Evolutionary conservation across 495 filamentous ascomycete species (phyloP).

Genomic region (Talaromyces ruber): DNA sequence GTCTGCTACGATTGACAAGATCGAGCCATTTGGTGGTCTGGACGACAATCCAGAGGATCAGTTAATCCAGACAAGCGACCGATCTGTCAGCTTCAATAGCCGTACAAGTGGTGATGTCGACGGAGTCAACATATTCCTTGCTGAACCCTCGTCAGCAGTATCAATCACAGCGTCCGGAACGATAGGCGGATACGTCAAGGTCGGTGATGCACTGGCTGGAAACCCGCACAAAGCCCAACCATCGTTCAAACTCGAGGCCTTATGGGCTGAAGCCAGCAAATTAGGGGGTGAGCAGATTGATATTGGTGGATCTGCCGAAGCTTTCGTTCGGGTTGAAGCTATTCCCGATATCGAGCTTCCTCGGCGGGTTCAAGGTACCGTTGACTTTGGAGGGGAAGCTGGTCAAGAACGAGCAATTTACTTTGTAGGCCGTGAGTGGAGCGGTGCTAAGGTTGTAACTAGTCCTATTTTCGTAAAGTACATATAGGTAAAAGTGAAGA

Average conservation of each 20-base stretch:
- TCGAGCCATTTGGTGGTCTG: conserved; percentile 11
- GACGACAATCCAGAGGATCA: conserved; percentile 14
- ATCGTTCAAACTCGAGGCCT: conserved; percentile 10
- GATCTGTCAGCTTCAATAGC: conserved; percentile 11
- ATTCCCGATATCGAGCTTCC: conserved; percentile 13
- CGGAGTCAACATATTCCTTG: conserved; percentile 21
- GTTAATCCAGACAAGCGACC: neutral
- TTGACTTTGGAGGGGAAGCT: neutral
- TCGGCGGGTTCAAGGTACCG: conserved; percentile 10
- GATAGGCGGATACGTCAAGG: conserved; percentile 22
- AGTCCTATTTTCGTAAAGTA: conserved; percentile 11
- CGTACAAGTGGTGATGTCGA: conserved; percentile 19
- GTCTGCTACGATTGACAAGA: neutral
- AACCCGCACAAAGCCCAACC: conserved; percentile 20
- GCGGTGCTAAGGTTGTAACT: conserved; percentile 8
- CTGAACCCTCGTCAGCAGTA: conserved; percentile 1
- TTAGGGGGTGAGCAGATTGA: conserved; percentile 11
- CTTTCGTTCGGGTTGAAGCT: conserved; percentile 16
- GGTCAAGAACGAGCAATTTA: conserved; percentile 8
- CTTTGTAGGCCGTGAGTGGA: conserved; percentile 11
- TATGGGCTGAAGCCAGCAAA: conserved; percentile 10
- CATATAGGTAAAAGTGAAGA: neutral
- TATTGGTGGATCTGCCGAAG: conserved; percentile 15
- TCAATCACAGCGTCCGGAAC: conserved; percentile 8
- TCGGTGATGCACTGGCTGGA: no score